Evolutionary conservation across 2,329 filamentous ascomycete species (phyloP).

Genomic region (Penicillium aurantiogriseum): DNA sequence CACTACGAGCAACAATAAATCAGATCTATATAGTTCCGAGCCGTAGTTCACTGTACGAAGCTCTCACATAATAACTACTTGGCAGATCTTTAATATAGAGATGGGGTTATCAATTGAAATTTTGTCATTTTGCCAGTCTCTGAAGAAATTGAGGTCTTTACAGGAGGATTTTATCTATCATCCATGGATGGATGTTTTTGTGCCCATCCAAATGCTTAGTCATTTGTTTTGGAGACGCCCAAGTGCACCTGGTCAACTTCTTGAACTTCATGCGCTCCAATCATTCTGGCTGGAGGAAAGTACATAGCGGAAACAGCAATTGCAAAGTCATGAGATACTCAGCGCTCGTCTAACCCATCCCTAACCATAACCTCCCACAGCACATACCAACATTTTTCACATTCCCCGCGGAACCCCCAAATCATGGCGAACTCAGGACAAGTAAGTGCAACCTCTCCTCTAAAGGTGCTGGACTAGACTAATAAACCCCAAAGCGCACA

Average conservation of each 20-base stretch:
- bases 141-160: background rate
- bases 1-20: background rate
- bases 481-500: constrained; percentile 6
- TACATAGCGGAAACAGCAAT: background rate
- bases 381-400: constrained; percentile 2
- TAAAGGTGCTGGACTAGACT: background rate
- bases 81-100: background rate
- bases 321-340: background rate
- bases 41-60: too few relatives aligned
- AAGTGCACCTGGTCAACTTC: background rate
- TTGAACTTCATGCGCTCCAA: background rate
- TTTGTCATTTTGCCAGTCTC: too few relatives aligned
- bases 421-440: constrained; percentile 21
- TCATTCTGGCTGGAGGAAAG: background rate
- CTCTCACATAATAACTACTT: background rate
- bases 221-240: constrained; percentile 5
- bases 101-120: background rate
- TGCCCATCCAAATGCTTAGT: constrained; percentile 8
- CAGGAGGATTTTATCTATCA: background rate
- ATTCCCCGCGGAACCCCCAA: constrained; percentile 3
- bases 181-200: background rate
- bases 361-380: background rate
- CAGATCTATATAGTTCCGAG: background rate
- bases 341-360: background rate
- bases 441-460: constrained; percentile 7